Conservation (phyloP, 805 yeast genomes). For the Nakazawaea ernobii region DNA sequence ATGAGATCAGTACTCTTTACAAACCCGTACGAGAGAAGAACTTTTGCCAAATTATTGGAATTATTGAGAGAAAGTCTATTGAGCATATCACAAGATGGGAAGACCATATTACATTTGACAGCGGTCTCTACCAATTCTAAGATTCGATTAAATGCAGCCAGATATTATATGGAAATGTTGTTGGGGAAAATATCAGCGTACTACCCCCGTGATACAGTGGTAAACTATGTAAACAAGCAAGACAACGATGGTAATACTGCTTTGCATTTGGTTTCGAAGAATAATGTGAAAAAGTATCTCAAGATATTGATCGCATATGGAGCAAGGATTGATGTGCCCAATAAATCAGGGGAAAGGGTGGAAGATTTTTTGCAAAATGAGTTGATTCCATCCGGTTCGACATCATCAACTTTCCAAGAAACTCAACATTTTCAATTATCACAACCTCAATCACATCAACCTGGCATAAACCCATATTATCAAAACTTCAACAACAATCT, state of each 20-base stretch:
- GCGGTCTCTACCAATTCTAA: constrained; percentile 63
- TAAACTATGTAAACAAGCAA: constrained; percentile 50
- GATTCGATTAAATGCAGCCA: constrained; percentile 69
- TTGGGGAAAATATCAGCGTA: constrained; percentile 67
- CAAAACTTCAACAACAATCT: constrained; percentile 8
- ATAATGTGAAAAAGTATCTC: constrained; percentile 39
- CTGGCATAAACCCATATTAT: constrained; percentile 14
- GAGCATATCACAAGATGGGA: constrained; percentile 64
- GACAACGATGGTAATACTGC: constrained; percentile 55
- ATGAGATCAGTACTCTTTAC: constrained; percentile 83
- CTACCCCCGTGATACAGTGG: constrained; percentile 55
- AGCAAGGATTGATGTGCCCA: constrained; percentile 47
- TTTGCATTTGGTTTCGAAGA: constrained; percentile 42
- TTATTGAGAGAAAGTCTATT: constrained; percentile 72
- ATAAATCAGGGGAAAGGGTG: constrained; percentile 36
- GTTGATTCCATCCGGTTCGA: constrained; percentile 18
- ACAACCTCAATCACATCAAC: constrained; percentile 2
- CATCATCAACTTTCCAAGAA: constrained; percentile 2
- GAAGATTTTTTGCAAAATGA: constrained; percentile 28
- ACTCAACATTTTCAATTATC: constrained; percentile 9
- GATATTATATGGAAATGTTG: constrained; percentile 74
- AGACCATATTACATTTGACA: constrained; percentile 84
- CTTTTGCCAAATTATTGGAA: constrained; percentile 75
- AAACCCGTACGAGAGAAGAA: constrained; percentile 74
- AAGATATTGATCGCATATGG: constrained; percentile 40